phyloP scores from a whole-genome alignment of 345 rosid genomes.

The Arabidopsis arenosa region DNA sequence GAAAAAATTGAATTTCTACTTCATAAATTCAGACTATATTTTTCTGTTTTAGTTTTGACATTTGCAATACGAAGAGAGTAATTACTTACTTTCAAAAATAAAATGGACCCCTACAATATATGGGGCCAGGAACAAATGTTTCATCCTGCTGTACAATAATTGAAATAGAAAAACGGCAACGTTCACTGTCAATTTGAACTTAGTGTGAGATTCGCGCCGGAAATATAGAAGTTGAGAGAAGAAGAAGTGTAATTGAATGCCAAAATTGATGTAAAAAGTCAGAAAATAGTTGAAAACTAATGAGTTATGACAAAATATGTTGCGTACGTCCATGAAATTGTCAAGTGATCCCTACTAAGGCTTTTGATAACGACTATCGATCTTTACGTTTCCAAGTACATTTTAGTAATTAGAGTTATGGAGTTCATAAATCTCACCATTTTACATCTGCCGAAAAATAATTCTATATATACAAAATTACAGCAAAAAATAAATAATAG shows the following conservation, averaged over 20 bases:
- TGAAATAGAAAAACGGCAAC: not conserved
- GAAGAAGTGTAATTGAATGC: conserved; percentile 24
- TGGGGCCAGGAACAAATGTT: not conserved
- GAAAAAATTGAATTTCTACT: not conserved
- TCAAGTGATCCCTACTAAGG: conserved; percentile 10
- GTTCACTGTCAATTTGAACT: not conserved
- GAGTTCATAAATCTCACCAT: conserved; percentile 1
- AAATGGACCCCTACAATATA: not conserved
- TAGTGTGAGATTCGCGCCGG: conserved; percentile 16
- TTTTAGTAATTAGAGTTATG: not conserved
- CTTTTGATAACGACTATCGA: conserved; percentile 23
- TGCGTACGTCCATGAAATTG: conserved; percentile 34
- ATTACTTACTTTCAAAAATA: not conserved
- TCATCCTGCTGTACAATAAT: not conserved
- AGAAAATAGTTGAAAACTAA: conserved; percentile 14
- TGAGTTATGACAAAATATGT: conserved; percentile 19
- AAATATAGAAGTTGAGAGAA: conserved; percentile 13
- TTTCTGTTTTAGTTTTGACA: not conserved
- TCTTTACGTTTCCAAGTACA: conserved; percentile 27
- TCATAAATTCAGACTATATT: too few species aligned
- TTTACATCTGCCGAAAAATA: not conserved
- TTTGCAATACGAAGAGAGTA: not conserved
- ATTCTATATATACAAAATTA: not conserved
- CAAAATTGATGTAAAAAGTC: conserved; percentile 26
- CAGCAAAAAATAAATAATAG: too few species aligned